These are phyloP conservation scores for Staphylotrichum tortipilum DNA, from an alignment of 495 filamentous ascomycete genomes.

Conservation along the genomic window DNA sequence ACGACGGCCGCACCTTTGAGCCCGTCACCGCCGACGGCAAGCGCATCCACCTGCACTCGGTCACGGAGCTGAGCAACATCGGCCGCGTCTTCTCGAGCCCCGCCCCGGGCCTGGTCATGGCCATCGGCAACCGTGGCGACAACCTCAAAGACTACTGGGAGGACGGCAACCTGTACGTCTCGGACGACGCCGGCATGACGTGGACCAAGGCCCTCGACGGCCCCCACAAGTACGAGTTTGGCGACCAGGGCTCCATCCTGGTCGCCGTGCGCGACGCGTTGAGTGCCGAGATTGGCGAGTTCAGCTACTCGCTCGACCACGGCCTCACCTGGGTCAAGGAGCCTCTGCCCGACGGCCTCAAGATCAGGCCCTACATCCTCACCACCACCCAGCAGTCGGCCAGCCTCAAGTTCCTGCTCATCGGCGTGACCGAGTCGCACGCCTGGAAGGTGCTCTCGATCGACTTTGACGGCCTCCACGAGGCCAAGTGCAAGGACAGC, in stretches of 20 bases:
- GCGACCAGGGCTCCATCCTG: constrained; percentile 80
- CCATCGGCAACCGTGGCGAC: constrained; percentile 77
- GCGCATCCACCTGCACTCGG: constrained; percentile 76
- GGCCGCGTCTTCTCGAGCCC: constrained; percentile 90
- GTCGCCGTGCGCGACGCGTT: constrained; percentile 72
- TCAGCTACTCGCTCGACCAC: constrained; percentile 80
- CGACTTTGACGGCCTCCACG: constrained; percentile 75
- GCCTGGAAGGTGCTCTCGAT: constrained; percentile 57
- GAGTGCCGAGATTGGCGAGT: constrained; percentile 38
- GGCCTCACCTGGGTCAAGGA: constrained; percentile 68
- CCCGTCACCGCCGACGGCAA: constrained; percentile 46
- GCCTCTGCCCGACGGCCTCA: constrained; percentile 52
- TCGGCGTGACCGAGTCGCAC: constrained; percentile 41
- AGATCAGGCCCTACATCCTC: constrained; percentile 56
- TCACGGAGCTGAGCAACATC: constrained; percentile 68
- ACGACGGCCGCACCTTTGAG: constrained; percentile 78
- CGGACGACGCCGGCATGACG: constrained; percentile 80
- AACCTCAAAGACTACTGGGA: constrained; percentile 52
- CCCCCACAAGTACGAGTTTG: constrained; percentile 93
- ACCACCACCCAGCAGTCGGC: constrained; percentile 87
- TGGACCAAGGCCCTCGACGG: constrained; percentile 67
- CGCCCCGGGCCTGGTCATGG: constrained; percentile 88
- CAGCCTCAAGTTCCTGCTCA: constrained; percentile 77
- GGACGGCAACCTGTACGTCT: constrained; percentile 73
- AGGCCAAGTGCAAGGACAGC: constrained; percentile 64